Conservation (phyloP, 2,329 filamentous ascomycete species). For the Setomelanomma holmii region DNA sequence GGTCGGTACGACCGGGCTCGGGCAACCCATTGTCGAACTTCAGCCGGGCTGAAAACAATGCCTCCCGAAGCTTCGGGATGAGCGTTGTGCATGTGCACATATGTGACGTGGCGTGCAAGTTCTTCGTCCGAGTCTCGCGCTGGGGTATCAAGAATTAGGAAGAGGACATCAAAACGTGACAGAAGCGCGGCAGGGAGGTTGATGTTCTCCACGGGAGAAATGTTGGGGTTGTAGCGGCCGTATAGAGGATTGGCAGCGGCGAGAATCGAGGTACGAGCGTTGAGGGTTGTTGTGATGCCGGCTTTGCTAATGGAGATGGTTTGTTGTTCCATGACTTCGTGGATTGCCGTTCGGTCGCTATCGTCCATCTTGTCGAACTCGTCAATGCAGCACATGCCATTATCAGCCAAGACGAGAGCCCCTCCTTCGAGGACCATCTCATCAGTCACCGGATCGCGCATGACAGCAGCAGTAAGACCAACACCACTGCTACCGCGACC, state of each 20-base stretch:
- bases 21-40: conserved; percentile 95
- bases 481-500: conserved; percentile 82
- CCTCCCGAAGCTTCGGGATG: conserved; percentile 76
- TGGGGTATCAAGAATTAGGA: conserved; percentile 94
- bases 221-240: conserved; percentile 95
- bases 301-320: conserved; percentile 89
- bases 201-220: conserved; percentile 98
- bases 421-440: conserved; percentile 86
- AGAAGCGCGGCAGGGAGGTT: conserved; percentile 97
- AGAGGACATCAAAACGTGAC: conserved; percentile 96
- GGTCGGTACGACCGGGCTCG: conserved; percentile 90
- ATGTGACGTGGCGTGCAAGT: conserved; percentile 92
- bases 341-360: conserved; percentile 79
- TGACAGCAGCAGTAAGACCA: conserved; percentile 81
- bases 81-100: conserved; percentile 95
- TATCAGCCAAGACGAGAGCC: conserved; percentile 80
- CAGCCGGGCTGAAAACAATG: conserved; percentile 87
- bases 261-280: conserved; percentile 93
- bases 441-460: conserved; percentile 83
- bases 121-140: conserved; percentile 89
- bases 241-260: conserved; percentile 97
- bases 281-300: conserved; percentile 94
- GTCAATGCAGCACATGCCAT: conserved; percentile 85
- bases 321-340: conserved; percentile 90
- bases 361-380: conserved; percentile 93